Percentiles rank a stretch among this genome's conserved stretches.
Evolutionary conservation across 2,329 filamentous ascomycete species (phyloP).

Genomic region (Cladosporium sp.): DNA sequence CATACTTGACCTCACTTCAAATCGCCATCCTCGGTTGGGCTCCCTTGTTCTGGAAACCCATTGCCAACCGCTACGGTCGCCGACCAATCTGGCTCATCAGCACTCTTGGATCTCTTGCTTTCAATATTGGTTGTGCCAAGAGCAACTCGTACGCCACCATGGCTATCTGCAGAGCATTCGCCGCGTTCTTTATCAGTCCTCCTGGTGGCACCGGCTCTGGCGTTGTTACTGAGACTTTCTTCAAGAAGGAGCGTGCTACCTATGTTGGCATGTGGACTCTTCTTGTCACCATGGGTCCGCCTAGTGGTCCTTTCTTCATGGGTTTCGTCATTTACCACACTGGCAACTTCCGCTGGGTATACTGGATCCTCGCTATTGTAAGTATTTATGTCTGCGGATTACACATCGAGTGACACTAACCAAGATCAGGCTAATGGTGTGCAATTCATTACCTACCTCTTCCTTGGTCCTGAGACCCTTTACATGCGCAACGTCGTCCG

Average conservation of each 20-base stretch:
- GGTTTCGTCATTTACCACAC: slow-evolving; percentile 49
- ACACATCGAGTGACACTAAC: not conserved
- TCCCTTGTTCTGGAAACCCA: slow-evolving; percentile 55
- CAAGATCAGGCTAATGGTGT: slow-evolving; percentile 48
- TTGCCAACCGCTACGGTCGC: slow-evolving; percentile 52
- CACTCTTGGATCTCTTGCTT: slow-evolving; percentile 43
- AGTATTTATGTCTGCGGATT: not conserved
- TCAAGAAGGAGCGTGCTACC: slow-evolving; percentile 50
- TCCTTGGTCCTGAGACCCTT: slow-evolving; percentile 53
- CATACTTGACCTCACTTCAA: slow-evolving; percentile 54
- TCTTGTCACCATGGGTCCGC: slow-evolving; percentile 48
- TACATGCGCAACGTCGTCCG: slow-evolving; percentile 43
- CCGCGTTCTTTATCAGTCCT: slow-evolving; percentile 54
- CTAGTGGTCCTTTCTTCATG: slow-evolving; percentile 37
- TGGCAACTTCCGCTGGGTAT: slow-evolving; percentile 54
- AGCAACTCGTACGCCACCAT: slow-evolving; percentile 47
- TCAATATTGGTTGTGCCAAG: slow-evolving; percentile 53
- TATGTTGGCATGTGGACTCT: slow-evolving; percentile 58
- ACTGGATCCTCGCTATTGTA: slow-evolving; percentile 54
- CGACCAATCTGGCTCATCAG: slow-evolving; percentile 53
- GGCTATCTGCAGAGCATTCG: slow-evolving; percentile 50
- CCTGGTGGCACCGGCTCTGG: slow-evolving; percentile 53
- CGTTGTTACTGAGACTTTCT: slow-evolving; percentile 56
- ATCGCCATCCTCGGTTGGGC: slow-evolving; percentile 52
- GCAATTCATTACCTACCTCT: slow-evolving; percentile 55